A percentile compares a stretch with the other conserved stretches of the same genome.
phyloP scores from a whole-genome alignment of 225 moss, liverwort and hornwort genomes.

The Rhytidiadelphus loreus region DNA sequence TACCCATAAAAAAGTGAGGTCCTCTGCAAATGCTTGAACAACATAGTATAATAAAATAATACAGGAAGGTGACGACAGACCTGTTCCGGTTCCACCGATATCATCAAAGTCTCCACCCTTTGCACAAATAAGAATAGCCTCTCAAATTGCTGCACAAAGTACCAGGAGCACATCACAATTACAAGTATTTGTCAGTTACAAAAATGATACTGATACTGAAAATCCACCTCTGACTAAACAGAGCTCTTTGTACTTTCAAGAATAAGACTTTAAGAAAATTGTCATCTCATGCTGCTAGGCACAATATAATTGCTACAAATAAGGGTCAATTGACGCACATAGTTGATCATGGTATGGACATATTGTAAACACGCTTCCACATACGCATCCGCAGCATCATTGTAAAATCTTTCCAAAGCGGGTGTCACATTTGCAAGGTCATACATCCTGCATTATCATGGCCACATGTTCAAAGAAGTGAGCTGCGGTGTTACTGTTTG shows the following conservation, averaged over 20 bases:
- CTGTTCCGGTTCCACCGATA: slow-evolving; percentile 30
- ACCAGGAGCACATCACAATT: not conserved
- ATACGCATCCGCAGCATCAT: slow-evolving; percentile 73
- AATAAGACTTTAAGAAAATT: not conserved
- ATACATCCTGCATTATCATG: slow-evolving; percentile 50
- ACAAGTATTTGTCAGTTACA: not conserved
- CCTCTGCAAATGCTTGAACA: not conserved
- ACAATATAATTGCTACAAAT: not conserved
- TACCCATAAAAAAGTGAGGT: too few relatives aligned
- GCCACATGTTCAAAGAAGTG: not conserved
- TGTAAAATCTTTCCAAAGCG: slow-evolving; percentile 60
- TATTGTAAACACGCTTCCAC: slow-evolving; percentile 67
- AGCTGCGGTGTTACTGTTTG: not conserved
- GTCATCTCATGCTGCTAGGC: not conserved
- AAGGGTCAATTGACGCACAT: slow-evolving; percentile 27
- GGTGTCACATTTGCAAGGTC: slow-evolving; percentile 80
- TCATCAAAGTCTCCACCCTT: slow-evolving; percentile 63
- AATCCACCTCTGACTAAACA: not conserved
- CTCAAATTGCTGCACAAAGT: slow-evolving; percentile 76
- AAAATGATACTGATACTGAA: not conserved
- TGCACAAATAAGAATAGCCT: slow-evolving; percentile 74
- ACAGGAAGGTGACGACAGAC: not conserved
- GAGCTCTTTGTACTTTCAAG: not conserved
- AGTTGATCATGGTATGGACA: slow-evolving; percentile 74
- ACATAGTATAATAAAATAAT: not conserved